Conservation (phyloP, 2,329 filamentous ascomycete genomes). For the Hymenoscyphus occultus region DNA sequence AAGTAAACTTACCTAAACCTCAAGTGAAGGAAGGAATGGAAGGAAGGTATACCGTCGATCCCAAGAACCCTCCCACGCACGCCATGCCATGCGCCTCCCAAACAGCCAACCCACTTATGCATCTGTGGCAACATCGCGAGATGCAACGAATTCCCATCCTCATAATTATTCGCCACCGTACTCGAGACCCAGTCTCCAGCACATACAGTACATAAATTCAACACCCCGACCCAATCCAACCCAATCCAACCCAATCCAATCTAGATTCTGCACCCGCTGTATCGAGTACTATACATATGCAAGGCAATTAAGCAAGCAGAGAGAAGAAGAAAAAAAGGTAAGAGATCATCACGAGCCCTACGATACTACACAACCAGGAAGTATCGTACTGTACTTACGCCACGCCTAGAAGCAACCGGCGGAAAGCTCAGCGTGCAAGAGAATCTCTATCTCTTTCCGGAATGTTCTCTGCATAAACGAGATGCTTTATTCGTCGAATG, state of each 20-base stretch:
- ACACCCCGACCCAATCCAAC: neutral
- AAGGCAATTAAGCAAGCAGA: neutral
- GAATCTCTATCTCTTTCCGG: constrained; percentile 4
- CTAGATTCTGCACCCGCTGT: neutral
- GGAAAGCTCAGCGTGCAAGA: constrained; percentile 3
- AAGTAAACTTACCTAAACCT: neutral
- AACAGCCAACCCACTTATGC: neutral
- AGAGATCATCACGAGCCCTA: neutral
- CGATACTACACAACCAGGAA: neutral
- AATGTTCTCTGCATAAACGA: constrained; percentile 9
- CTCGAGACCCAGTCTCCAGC: no score
- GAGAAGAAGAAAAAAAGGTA: neutral
- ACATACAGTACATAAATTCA: neutral
- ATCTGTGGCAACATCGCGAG: constrained; percentile 10
- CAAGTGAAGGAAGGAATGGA: neutral
- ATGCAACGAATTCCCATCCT: constrained; percentile 6
- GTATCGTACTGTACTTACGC: neutral
- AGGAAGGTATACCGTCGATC: constrained; percentile 4
- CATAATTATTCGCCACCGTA: no score
- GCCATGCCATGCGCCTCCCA: neutral
- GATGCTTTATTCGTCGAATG: constrained; percentile 5
- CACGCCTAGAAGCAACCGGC: neutral
- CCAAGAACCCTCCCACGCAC: neutral
- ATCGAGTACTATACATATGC: neutral
- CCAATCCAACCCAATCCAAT: no score